Evolutionary conservation across 2,329 filamentous ascomycete genomes (phyloP).

Genomic region (Teratosphaeria destructans): DNA sequence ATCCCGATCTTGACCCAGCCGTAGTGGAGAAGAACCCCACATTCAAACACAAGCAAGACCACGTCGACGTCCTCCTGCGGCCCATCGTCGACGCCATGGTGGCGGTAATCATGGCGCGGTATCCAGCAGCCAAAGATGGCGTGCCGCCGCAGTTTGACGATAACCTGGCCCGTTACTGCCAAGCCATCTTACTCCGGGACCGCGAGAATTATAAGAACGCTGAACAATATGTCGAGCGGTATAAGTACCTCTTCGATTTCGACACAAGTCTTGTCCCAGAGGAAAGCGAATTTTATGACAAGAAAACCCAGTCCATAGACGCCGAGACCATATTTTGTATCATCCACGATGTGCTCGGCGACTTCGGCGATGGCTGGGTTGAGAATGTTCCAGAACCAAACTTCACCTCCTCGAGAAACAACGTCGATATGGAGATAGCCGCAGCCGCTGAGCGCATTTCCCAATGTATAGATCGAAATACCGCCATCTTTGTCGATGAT

Average conservation of each 20-base stretch:
- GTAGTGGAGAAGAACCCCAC: not conserved
- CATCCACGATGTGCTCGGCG: not conserved
- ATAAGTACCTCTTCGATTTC: constrained; percentile 46
- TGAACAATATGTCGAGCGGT: constrained; percentile 44
- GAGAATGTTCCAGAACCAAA: not conserved
- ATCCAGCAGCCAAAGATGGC: not conserved
- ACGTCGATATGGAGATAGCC: not conserved
- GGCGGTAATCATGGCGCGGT: constrained; percentile 13
- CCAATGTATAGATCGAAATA: not conserved
- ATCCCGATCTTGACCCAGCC: not conserved
- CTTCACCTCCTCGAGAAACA: not conserved
- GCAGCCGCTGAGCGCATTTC: not conserved
- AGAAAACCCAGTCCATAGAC: not conserved
- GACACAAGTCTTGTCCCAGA: constrained; percentile 8
- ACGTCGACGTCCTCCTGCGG: constrained; percentile 14
- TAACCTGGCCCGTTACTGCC: constrained; percentile 33
- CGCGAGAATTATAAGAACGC: constrained; percentile 49
- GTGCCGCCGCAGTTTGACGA: constrained; percentile 7
- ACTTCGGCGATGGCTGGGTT: not conserved
- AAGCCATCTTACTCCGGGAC: constrained; percentile 42
- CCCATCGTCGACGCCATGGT: constrained; percentile 26
- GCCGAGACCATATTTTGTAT: not conserved
- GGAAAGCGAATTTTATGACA: not conserved
- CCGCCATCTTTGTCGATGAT: not conserved
- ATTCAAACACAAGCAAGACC: not conserved